phyloP scores from a whole-genome alignment of 2,329 filamentous ascomycete genomes.

The Hypoxylon sp. region DNA sequence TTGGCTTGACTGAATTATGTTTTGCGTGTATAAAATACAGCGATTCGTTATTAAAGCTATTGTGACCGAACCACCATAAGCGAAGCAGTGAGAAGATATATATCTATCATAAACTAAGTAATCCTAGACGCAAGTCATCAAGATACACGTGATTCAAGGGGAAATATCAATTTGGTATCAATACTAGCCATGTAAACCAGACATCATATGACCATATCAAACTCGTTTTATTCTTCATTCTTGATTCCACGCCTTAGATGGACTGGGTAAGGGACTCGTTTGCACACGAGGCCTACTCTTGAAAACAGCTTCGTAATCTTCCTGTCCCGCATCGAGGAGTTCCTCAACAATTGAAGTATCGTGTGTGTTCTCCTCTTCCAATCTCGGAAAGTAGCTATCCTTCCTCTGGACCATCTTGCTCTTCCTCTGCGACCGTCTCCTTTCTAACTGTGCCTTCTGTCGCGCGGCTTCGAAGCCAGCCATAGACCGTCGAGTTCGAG shows the following conservation, averaged over 20 bases:
- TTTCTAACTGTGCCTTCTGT: slow-evolving; percentile 72
- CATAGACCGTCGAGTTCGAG: slow-evolving; percentile 74
- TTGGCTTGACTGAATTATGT: slow-evolving; percentile 22
- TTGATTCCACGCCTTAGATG: slow-evolving; percentile 54
- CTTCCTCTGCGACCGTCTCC: slow-evolving; percentile 66
- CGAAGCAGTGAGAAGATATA: background rate
- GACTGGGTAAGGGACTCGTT: slow-evolving; percentile 76
- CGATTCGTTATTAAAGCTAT: background rate
- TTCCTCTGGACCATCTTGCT: slow-evolving; percentile 60
- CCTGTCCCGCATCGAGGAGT: slow-evolving; percentile 73
- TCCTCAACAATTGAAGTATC: slow-evolving; percentile 64
- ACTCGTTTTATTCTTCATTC: slow-evolving; percentile 19
- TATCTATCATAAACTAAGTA: background rate
- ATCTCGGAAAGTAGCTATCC: slow-evolving; percentile 63
- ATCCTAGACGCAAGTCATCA: slow-evolving; percentile 1
- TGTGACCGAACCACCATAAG: background rate
- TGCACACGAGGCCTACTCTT: slow-evolving; percentile 86
- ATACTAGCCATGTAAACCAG: slow-evolving; percentile 23
- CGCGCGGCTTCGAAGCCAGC: slow-evolving; percentile 72
- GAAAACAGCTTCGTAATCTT: slow-evolving; percentile 81
- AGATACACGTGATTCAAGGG: background rate
- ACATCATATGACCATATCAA: slow-evolving; percentile 6
- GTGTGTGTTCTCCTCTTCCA: slow-evolving; percentile 61
- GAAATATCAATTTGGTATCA: slow-evolving; percentile 40
- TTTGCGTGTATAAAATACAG: background rate